Evolutionary conservation across 306 rosid genomes (phyloP).

Genomic region (Inga leiocalycina): DNA sequence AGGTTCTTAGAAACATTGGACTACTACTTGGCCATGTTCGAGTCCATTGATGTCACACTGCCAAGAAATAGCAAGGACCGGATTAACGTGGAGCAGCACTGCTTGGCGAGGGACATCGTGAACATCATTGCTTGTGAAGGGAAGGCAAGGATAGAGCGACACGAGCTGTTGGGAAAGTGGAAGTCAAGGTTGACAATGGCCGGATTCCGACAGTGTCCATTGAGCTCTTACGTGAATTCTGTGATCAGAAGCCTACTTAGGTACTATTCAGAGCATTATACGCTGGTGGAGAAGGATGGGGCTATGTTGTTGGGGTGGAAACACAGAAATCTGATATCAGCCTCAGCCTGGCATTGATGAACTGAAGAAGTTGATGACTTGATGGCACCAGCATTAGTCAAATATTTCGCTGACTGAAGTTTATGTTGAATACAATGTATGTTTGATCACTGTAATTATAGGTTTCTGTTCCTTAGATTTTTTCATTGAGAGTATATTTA

Average conservation of each 20-base stretch:
- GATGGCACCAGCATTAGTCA: not conserved
- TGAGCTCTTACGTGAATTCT: slow-evolving; percentile 85
- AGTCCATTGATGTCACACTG: slow-evolving; percentile 81
- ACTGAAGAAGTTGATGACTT: not conserved
- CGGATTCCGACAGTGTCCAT: slow-evolving; percentile 71
- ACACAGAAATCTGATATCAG: slow-evolving; percentile 78
- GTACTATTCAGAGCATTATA: slow-evolving; percentile 82
- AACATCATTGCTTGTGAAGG: slow-evolving; percentile 93
- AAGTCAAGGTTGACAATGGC: slow-evolving; percentile 92
- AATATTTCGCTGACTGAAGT: not conserved
- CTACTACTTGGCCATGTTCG: slow-evolving; percentile 88
- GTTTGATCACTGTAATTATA: slow-evolving; percentile 23
- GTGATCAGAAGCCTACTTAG: slow-evolving; percentile 67
- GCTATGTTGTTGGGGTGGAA: slow-evolving; percentile 95
- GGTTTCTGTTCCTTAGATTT: slow-evolving; percentile 30
- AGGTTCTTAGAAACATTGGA: slow-evolving; percentile 81
- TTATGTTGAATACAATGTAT: slow-evolving; percentile 14
- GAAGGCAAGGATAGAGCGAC: slow-evolving; percentile 82
- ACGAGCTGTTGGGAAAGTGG: slow-evolving; percentile 96
- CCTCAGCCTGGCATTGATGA: slow-evolving; percentile 87
- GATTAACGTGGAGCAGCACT: slow-evolving; percentile 87
- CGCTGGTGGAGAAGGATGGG: slow-evolving; percentile 80
- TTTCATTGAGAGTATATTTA: slow-evolving; percentile 34
- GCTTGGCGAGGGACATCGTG: slow-evolving; percentile 85
- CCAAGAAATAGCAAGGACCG: slow-evolving; percentile 74